A percentile compares a stretch with the other conserved stretches of the same genome.
Evolutionary conservation across 352 stramenopile species (phyloP).

Genomic region (Phytophthora sp.): DNA sequence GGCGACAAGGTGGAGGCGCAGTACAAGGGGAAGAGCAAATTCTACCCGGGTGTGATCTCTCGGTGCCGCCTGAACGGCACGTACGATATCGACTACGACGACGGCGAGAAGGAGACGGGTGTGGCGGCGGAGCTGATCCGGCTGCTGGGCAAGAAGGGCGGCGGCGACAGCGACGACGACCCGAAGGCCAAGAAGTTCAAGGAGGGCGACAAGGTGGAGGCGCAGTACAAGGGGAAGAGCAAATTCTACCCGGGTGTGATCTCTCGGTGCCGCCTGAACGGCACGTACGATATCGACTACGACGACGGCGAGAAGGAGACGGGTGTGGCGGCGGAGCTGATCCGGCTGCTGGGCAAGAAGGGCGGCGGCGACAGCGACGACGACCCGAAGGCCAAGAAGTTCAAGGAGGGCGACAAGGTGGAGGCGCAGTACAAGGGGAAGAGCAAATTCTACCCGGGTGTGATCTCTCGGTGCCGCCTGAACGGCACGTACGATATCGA

Average conservation of each 20-base stretch:
- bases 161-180: conserved; percentile 9
- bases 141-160: conserved; percentile 2
- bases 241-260: conserved; percentile 20
- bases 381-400: conserved; percentile 10
- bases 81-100: conserved; percentile 66
- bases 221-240: conserved; percentile 22
- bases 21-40: conserved; percentile 62
- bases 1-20: conserved; percentile 43
- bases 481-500: conserved; percentile 18
- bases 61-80: conserved; percentile 43
- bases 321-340: conserved; percentile 11
- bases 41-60: conserved; percentile 57
- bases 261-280: conserved; percentile 14
- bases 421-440: conserved; percentile 16
- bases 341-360: conserved; percentile 7
- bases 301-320: conserved; percentile 17
- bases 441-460: conserved; percentile 12
- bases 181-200: conserved; percentile 18
- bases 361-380: conserved; percentile 2
- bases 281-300: conserved; percentile 24
- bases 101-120: conserved; percentile 54
- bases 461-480: conserved; percentile 14
- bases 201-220: conserved; percentile 17
- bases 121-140: conserved; percentile 37
- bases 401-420: conserved; percentile 18